Base-by-base conservation (phyloP, 106 monocot species). In the Dendrobium officinale region DNA sequence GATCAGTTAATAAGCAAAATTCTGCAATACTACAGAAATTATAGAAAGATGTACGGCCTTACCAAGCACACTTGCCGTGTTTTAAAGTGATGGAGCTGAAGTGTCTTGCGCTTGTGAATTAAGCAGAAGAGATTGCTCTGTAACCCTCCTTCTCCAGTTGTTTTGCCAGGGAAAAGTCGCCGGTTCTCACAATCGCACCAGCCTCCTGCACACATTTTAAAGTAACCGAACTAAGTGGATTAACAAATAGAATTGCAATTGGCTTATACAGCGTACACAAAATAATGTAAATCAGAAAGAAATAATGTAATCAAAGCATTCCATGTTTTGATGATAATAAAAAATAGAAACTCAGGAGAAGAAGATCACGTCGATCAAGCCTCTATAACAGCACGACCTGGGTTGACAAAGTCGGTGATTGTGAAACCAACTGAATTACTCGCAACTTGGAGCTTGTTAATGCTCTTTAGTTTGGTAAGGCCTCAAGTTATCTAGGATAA, bases 101-200 rank as follows among this genome's bases (percentile, higher is more conserved):
- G 18, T 56, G 54, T 16, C 54, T 54, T 54, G 54, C 37, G 54
- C 13, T 64, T 64, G 64, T 64, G 26, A 37, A 37, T 37, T 37
- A 70, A 37, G 70, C 79, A 16, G 75, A 74, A 48, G 91, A 85
- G 7, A 99, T 80, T 22, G 82, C 83, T 80, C 84, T 85, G 77
- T 90, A 99, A 29, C 98, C 98, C 42, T 85, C 92, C 77, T 90
- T 85, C 79, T 95, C 95, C 24, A 95, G 91, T 51, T 82, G 89
- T 59, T 88, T 86, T 22, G 98, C 92, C 37, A 99, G 80, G 37
- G 89, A 91, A 82, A 43, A 76, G 81, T 91, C 95, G 29, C 98
- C 95, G 3, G 98, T 99, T 86, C 47, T 99, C 59, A 95, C 82
- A 44, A 99, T 93, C 6, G 33, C 80, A 22, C 98, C 93, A 66